Base-by-base conservation (phyloP, 768 basidiomycete species). In the Tricholoma flavovirens region DNA sequence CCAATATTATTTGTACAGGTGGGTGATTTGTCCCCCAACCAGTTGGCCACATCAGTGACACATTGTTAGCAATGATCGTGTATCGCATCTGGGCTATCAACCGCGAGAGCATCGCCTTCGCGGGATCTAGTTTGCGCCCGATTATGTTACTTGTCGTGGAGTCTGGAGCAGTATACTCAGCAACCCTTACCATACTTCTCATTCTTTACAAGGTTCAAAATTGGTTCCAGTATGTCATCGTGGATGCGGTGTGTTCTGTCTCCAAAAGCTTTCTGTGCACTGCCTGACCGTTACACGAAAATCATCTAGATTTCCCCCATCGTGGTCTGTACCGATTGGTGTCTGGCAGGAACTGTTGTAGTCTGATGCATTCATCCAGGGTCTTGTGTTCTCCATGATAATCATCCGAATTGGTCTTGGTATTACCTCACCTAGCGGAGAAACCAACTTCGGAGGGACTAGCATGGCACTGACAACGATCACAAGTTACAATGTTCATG, bases 351-450 rank as follows among this genome's bases (percentile, higher is more conserved):
- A 43, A 22, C 9, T 4, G n/a, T n/a, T 4, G 26, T 14, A 4
- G 10, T 40, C 17, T 43, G 26, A 49, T 49, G n/a, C 21, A 45
- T 49, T 11, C 7, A 10, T 11, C 24, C 21, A 59, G 54, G 66
- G 73, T 50, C 65, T 71, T 33, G 73, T 73, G 0, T 76, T 76
- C 60, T 72, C 72, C 19, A 62, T 76, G 59, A 69, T 76, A 59
- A 76, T 74, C 51, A 70, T 75, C 45, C 72, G 73, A 24, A 67
- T 75, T 43, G 75, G 71, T 3, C 60, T 73, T 22, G 73, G 73
- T 33, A 61, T 74, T n/a, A 64, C 71, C 7, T 12, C 57, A 4
- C 50, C 59, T 29, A 58, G 24, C 24, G 60, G 60, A 35, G 56
- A 53, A 30, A 52, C 52, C 4, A 49, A 49, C 9, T 30, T 49